Base-by-base conservation (phyloP, 805 yeast species). In the Kregervanrija fluxuum region DNA sequence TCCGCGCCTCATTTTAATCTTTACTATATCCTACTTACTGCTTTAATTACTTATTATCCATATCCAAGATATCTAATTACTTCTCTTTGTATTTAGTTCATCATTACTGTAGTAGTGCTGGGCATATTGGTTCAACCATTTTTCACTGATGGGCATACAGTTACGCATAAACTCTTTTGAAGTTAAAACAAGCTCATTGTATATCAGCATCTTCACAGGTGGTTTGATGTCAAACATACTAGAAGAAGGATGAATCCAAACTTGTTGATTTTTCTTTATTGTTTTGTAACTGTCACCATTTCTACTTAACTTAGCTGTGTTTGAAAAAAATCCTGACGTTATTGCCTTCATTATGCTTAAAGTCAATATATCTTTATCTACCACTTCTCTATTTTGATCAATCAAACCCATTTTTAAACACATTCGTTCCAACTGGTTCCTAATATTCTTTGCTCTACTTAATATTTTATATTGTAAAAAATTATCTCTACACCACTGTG, bases 151-250 rank as follows among this genome's bases (percentile, higher is more conserved):
- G 0, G 88, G 77, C 62, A 85, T 75, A 55, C 89, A 80, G 52
- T 82, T 82, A 46, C 90, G 73, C 88, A 93, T 86, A 62, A 80
- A 91, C 65, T 90, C 97, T 59, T 82, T 86, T 22, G 88, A 76
- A 0, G 99, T 91, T 40, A 85, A 63, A 41, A 91, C 83, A 54
- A 91, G 67, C 48, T 91, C 95, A 55, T 89, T 88, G 60, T 87
- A 93, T 12, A 91, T 67, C 5, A 93, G 69, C 43, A 77, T 68
- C 50, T 77, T 82, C 3, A 90, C 82, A 0, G 89, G 90, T 15
- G 93, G 95, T 47, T 78, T 80, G 11, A 67, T 65, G 11, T 70
- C 67, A 54, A 75, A 79, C 30, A 91, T 58, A 0, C 81, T 77
- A 0, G 95, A 85, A 0, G 95, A 82, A 0, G 99, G 99, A 55